Percentiles rank a stretch among this genome's conserved stretches.
These are phyloP conservation scores for Lophiostoma macrostomum DNA, from an alignment of 495 filamentous ascomycete genomes.

Conservation along the genomic window DNA sequence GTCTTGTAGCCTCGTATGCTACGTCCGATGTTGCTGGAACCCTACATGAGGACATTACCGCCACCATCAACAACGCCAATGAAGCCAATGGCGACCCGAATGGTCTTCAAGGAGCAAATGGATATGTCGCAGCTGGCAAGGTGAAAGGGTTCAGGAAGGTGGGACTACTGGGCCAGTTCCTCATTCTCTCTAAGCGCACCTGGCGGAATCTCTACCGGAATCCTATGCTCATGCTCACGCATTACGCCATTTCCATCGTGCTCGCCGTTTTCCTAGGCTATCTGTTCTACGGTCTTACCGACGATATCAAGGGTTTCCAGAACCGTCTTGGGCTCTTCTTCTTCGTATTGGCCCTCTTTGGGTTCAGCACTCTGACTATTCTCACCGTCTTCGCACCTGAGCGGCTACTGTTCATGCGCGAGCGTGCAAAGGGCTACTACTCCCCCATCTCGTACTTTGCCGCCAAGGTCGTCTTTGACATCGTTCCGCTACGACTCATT, in stretches of 20 bases:
- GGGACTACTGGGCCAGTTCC: constrained; percentile 74
- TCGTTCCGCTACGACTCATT: constrained; percentile 87
- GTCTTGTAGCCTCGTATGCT: constrained; percentile 69
- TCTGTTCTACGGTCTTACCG: constrained; percentile 93
- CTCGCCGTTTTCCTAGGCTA: constrained; percentile 91
- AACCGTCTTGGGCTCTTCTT: constrained; percentile 98
- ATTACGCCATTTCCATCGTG: constrained; percentile 97
- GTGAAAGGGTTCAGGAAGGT: constrained; percentile 81
- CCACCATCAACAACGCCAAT: constrained; percentile 57
- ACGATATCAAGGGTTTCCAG: constrained; percentile 96
- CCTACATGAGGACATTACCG: constrained; percentile 77
- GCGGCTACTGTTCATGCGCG: constrained; percentile 85
- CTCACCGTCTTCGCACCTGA: constrained; percentile 93
- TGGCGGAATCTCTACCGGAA: constrained; percentile 98
- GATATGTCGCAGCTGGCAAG: constrained; percentile 45
- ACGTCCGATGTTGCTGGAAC: constrained; percentile 73
- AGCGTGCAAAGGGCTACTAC: constrained; percentile 97
- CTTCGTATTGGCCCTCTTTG: constrained; percentile 92
- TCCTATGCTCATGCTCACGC: constrained; percentile 96
- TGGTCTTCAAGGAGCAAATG: constrained; percentile 48
- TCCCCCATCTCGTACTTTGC: constrained; percentile 95
- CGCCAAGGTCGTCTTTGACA: constrained; percentile 92
- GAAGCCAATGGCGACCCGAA: constrained; percentile 69
- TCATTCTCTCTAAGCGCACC: constrained; percentile 83
- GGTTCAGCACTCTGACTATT: constrained; percentile 91